Evolutionary conservation across 371 early-diverging fungal species (phyloP).

Genomic region (Mucor circinelloides): DNA sequence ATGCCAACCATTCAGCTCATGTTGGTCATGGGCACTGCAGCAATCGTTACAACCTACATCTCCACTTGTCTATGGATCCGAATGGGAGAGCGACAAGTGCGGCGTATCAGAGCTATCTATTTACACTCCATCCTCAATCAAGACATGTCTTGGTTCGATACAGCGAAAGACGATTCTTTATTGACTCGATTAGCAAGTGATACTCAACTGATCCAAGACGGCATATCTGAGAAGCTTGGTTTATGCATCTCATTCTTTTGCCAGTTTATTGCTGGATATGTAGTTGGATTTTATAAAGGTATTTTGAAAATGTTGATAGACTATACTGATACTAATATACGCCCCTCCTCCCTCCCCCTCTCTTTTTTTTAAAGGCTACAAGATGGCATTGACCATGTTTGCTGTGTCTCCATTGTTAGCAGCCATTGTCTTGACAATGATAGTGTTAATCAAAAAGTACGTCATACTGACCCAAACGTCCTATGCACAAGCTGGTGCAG

Average conservation of each 20-base stretch:
- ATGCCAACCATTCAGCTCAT: conserved; percentile 31
- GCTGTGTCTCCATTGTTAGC: conserved; percentile 66
- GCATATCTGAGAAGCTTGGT: conserved; percentile 84
- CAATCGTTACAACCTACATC: conserved; percentile 30
- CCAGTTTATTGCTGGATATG: conserved; percentile 14
- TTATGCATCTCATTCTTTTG: conserved; percentile 62
- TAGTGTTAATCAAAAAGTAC: conserved; percentile 57
- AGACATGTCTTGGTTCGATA: conserved; percentile 88
- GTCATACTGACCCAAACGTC: conserved; percentile 30
- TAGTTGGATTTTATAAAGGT: conserved; percentile 64
- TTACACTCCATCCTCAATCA: conserved; percentile 78
- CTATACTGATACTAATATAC: too few species aligned
- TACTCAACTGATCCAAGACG: conserved; percentile 78
- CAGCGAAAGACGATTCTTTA: conserved; percentile 56
- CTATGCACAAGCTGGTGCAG: conserved; percentile 44
- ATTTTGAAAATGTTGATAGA: not conserved
- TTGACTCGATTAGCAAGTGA: conserved; percentile 73
- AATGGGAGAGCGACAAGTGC: conserved; percentile 32
- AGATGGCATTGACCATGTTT: conserved; percentile 74
- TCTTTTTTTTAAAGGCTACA: conserved; percentile 68
- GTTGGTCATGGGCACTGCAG: conserved; percentile 39
- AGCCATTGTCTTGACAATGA: conserved; percentile 57
- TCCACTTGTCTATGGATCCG: conserved; percentile 40
- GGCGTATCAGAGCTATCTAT: conserved; percentile 47
- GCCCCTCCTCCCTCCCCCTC: too few species aligned